Evolutionary conservation across 345 rosid species (phyloP).

Genomic region (Camelina hispida): DNA sequence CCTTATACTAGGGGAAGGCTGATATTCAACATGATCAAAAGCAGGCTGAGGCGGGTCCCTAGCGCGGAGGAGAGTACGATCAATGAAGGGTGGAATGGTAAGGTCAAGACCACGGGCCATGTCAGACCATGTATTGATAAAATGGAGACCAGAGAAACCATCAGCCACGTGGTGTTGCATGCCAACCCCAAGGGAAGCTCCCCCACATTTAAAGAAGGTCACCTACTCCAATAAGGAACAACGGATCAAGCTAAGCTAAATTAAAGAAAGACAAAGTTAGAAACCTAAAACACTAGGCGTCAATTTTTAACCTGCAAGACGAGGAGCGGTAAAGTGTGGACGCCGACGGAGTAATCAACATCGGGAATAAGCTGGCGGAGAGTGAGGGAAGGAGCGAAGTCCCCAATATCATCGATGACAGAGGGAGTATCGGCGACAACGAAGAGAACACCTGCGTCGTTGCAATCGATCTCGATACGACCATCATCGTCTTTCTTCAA

Average conservation of each 20-base stretch:
- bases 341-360: constrained; percentile 83
- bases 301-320: constrained; percentile 72
- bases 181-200: constrained; percentile 93
- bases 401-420: constrained; percentile 79
- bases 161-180: constrained; percentile 97
- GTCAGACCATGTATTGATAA: constrained; percentile 92
- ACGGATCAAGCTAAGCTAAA: too few relatives aligned
- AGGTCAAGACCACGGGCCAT: constrained; percentile 89
- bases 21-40: constrained; percentile 84
- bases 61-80: constrained; percentile 80
- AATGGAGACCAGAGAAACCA: constrained; percentile 95
- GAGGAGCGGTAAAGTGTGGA: constrained; percentile 73
- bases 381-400: constrained; percentile 81
- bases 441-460: constrained; percentile 81
- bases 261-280: too few relatives aligned
- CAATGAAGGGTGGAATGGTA: constrained; percentile 75
- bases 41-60: constrained; percentile 83
- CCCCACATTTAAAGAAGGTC: constrained; percentile 90
- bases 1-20: constrained; percentile 79
- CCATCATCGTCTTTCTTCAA: constrained; percentile 71
- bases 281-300: too few relatives aligned
- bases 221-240: constrained; percentile 48
- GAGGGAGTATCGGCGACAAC: constrained; percentile 80
- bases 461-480: constrained; percentile 89
- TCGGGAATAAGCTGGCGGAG: constrained; percentile 86